Conservation (phyloP, 2,329 filamentous ascomycete genomes). For the Hypomyces perniciosus region DNA sequence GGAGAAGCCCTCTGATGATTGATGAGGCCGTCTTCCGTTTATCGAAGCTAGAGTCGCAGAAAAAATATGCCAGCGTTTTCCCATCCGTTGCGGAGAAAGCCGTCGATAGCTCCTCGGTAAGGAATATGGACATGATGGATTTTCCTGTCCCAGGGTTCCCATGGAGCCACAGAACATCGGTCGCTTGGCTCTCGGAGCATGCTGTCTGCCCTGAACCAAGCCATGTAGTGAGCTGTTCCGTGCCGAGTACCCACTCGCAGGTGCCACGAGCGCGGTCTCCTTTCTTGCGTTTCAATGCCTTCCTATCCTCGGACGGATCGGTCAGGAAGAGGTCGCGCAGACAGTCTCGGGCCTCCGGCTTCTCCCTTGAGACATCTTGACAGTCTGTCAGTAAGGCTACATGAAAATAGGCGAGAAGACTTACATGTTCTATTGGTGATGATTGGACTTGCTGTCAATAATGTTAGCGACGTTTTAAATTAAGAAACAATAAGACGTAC, state of each 20-base stretch:
- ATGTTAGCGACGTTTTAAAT: neutral
- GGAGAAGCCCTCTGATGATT: conserved; percentile 19
- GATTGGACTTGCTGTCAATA: neutral
- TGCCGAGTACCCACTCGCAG: conserved; percentile 19
- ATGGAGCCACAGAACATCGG: conserved; percentile 16
- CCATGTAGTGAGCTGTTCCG: conserved; percentile 16
- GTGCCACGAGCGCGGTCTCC: conserved; percentile 14
- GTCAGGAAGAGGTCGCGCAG: conserved; percentile 17
- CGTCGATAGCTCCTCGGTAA: conserved; percentile 15
- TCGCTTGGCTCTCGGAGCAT: neutral
- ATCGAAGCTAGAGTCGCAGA: conserved; percentile 19
- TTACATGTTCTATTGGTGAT: neutral
- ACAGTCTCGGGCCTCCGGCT: conserved; percentile 12
- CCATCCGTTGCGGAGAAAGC: conserved; percentile 5
- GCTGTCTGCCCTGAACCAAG: conserved; percentile 2
- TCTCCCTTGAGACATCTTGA: neutral
- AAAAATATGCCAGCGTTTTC: conserved; percentile 19
- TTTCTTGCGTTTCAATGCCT: conserved; percentile 19
- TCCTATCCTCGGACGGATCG: conserved; percentile 16
- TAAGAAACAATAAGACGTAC: neutral
- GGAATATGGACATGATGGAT: conserved; percentile 19
- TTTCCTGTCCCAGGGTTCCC: conserved; percentile 21
- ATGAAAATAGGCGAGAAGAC: neutral
- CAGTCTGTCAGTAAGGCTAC: neutral
- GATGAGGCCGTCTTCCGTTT: conserved; percentile 17